Evolutionary conservation across 441 rosid genomes (phyloP).

Genomic region (Metrosideros polymorpha): DNA sequence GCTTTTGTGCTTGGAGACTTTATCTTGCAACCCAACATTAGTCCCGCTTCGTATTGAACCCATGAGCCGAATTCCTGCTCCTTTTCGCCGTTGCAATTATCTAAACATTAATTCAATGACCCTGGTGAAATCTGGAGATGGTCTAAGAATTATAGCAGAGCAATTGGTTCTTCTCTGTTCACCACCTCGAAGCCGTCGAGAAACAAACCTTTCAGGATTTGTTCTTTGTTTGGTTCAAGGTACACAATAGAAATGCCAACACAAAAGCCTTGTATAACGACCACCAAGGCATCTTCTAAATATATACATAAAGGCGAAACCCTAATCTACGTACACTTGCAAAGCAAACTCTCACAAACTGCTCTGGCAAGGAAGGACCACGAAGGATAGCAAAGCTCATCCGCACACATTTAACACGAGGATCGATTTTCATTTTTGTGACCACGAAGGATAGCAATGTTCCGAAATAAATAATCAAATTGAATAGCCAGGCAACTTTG

Average conservation of each 20-base stretch:
- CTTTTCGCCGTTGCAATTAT: not conserved
- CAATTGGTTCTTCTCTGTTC: not conserved
- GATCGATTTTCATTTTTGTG: not conserved
- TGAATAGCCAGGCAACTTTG: too few relatives aligned
- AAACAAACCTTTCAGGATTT: not conserved
- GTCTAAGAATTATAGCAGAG: not conserved
- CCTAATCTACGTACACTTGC: not conserved
- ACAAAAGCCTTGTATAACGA: not conserved
- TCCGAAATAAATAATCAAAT: not conserved
- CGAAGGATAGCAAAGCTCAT: not conserved
- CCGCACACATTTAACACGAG: not conserved
- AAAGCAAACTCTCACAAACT: not conserved
- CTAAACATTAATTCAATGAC: not conserved
- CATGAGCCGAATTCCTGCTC: not conserved
- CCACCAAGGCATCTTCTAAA: not conserved
- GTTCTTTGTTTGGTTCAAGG: not conserved
- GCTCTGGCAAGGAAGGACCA: not conserved
- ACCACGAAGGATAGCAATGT: too few relatives aligned
- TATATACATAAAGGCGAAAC: not conserved
- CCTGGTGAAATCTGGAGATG: not conserved
- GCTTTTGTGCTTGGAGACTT: not conserved
- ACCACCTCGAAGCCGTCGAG: not conserved
- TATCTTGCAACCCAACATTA: not conserved
- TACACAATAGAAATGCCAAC: not conserved
- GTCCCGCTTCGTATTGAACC: not conserved